Conservation (phyloP, 2,329 filamentous ascomycete species). For the Calycina herbarum region DNA sequence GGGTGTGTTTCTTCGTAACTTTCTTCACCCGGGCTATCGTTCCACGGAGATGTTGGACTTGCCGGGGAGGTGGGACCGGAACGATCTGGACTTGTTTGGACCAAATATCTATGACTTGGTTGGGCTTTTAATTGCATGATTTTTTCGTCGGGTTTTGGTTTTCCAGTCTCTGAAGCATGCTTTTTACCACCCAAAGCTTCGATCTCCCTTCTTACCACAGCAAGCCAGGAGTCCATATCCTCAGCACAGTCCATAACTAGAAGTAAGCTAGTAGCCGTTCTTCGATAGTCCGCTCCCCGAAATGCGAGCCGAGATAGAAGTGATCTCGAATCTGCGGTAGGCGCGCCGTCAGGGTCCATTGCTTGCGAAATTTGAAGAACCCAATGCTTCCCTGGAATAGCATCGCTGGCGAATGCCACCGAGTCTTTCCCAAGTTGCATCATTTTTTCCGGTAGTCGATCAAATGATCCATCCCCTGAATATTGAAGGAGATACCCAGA, state of each 20-base stretch:
- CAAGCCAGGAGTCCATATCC: slow-evolving; percentile 77
- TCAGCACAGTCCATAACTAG: slow-evolving; percentile 72
- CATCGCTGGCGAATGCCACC: slow-evolving; percentile 76
- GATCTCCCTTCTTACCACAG: slow-evolving; percentile 66
- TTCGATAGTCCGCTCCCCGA: slow-evolving; percentile 53
- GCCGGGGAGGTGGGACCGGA: slow-evolving; percentile 27
- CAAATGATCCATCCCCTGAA: slow-evolving; percentile 65
- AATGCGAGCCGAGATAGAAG: slow-evolving; percentile 66
- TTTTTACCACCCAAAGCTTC: slow-evolving; percentile 68
- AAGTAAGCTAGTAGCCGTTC: slow-evolving; percentile 62
- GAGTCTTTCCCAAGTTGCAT: slow-evolving; percentile 72
- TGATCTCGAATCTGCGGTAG: slow-evolving; percentile 55
- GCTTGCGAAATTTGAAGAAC: slow-evolving; percentile 73
- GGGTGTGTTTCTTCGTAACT: not conserved
- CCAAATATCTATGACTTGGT: slow-evolving; percentile 33
- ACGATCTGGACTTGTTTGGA: slow-evolving; percentile 28
- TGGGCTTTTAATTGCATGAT: slow-evolving; percentile 30
- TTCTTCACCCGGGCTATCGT: slow-evolving; percentile 21
- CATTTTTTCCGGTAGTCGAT: slow-evolving; percentile 72
- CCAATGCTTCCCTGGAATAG: slow-evolving; percentile 78
- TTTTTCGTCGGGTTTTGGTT: slow-evolving; percentile 46
- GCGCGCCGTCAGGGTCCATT: slow-evolving; percentile 57
- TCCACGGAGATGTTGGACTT: slow-evolving; percentile 22
- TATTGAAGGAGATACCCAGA: slow-evolving; percentile 77
- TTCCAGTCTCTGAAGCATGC: slow-evolving; percentile 59